Conservation (phyloP, 495 filamentous ascomycete species). For the Neurospora tetrasperma region DNA sequence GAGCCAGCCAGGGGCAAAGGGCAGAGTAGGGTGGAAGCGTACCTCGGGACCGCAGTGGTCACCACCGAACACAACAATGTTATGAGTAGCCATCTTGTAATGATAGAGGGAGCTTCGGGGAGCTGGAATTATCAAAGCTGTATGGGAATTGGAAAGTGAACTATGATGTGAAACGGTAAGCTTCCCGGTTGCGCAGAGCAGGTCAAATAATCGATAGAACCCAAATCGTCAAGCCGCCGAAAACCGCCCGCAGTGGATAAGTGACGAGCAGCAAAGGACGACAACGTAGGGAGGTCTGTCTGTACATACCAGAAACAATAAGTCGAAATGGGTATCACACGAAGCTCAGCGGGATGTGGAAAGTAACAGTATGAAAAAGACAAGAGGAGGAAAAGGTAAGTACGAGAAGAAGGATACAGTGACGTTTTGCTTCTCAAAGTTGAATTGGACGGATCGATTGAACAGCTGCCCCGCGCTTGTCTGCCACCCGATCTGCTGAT, state of each 20-base stretch:
- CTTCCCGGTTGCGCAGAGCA: background rate
- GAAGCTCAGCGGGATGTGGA: background rate
- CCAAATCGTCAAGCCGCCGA: background rate
- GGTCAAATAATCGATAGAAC: background rate
- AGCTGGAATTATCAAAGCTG: background rate
- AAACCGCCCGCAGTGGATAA: background rate
- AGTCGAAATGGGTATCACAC: background rate
- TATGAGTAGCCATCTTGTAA: slow-evolving; percentile 38
- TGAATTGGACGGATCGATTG: background rate
- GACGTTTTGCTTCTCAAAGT: background rate
- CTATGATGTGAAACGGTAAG: background rate
- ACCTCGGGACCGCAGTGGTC: slow-evolving; percentile 97
- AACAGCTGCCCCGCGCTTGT: slow-evolving; percentile 10
- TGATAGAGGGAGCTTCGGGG: background rate
- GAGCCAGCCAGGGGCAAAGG: background rate
- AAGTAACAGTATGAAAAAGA: background rate
- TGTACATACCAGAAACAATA: background rate
- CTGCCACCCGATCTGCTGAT: background rate
- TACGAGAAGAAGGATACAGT: background rate
- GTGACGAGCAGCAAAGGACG: background rate
- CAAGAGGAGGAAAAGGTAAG: background rate
- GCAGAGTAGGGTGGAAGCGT: slow-evolving; percentile 14
- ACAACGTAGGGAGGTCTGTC: background rate
- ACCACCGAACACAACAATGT: slow-evolving; percentile 65
- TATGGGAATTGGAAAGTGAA: background rate